Evolutionary conservation across 129 eudicot genomes (phyloP).

Genomic region (Deinandra increscens): DNA sequence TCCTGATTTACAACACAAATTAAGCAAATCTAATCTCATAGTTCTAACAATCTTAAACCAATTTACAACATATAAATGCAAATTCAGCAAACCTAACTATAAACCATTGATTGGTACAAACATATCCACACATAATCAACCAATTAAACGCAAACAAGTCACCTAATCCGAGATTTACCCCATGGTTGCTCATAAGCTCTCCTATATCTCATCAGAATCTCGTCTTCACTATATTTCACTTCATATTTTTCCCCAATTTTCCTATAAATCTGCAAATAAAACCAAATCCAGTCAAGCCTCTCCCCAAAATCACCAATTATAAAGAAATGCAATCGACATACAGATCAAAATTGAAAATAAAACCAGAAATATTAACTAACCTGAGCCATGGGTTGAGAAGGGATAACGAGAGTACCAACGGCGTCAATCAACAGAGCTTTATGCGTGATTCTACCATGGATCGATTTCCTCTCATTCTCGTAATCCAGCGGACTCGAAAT

Average conservation of each 20-base stretch:
- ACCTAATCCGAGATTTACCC: constrained; percentile 97
- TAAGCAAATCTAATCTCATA: not conserved
- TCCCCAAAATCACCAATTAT: not conserved
- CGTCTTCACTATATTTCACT: constrained; percentile 69
- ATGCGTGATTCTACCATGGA: constrained; percentile 87
- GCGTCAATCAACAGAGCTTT: constrained; percentile 95
- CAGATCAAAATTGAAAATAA: not conserved
- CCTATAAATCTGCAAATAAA: constrained; percentile 63
- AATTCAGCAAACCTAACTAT: not conserved
- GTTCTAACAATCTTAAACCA: not conserved
- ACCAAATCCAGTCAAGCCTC: constrained; percentile 1
- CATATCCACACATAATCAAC: not conserved
- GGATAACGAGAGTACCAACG: constrained; percentile 95
- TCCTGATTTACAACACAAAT: not conserved
- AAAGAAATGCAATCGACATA: too few species aligned
- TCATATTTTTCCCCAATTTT: constrained; percentile 96
- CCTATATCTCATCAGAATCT: constrained; percentile 76
- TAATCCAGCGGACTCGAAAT: constrained; percentile 62
- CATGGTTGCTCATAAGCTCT: constrained; percentile 97
- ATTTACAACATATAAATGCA: not conserved
- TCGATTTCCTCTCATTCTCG: constrained; percentile 70
- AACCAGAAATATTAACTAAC: constrained; percentile 24
- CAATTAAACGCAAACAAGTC: constrained; percentile 3
- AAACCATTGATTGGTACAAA: not conserved
- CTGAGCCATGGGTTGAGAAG: constrained; percentile 99